Conservation (phyloP, 2,329 filamentous ascomycete genomes). For the Penicillium concentricum region DNA sequence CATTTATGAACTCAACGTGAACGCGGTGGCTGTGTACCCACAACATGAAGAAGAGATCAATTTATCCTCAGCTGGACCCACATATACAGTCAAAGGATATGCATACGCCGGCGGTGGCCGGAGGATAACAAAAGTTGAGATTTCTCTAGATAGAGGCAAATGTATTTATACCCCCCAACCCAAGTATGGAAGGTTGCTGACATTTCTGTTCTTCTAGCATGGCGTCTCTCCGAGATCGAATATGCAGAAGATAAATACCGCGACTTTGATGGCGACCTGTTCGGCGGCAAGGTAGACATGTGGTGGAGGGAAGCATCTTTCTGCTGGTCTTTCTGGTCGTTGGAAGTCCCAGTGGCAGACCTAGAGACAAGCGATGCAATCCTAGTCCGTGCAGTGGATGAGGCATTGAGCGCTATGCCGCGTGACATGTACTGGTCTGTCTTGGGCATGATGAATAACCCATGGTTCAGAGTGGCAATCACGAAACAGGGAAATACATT, state of each 20-base stretch:
- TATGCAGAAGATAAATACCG: slow-evolving; percentile 88
- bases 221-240: slow-evolving; percentile 72
- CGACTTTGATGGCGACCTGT: slow-evolving; percentile 61
- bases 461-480: slow-evolving; percentile 83
- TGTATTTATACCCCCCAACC: slow-evolving; percentile 32
- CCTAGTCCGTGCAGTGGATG: slow-evolving; percentile 84
- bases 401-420: slow-evolving; percentile 80
- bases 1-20: slow-evolving; percentile 87
- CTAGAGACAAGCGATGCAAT: slow-evolving; percentile 68
- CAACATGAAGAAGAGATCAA: slow-evolving; percentile 70
- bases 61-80: slow-evolving; percentile 48
- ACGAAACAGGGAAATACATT: slow-evolving; percentile 64
- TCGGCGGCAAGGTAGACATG: slow-evolving; percentile 76
- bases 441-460: slow-evolving; percentile 97
- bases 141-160: slow-evolving; percentile 79
- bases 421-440: slow-evolving; percentile 96
- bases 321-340: slow-evolving; percentile 90
- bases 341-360: slow-evolving; percentile 64
- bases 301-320: slow-evolving; percentile 78
- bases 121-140: slow-evolving; percentile 75
- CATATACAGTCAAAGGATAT: slow-evolving; percentile 73
- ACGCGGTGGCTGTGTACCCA: slow-evolving; percentile 78
- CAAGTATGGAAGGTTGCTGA: slow-evolving; percentile 9
- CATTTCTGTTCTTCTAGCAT: slow-evolving; percentile 45
- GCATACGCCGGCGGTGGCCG: slow-evolving; percentile 87